Evolutionary conservation across 1,284 basidiomycete species (phyloP), one percentile per base, ranked within the genome.

Genomic region (Apiotrichum akiyoshidainum): DNA sequence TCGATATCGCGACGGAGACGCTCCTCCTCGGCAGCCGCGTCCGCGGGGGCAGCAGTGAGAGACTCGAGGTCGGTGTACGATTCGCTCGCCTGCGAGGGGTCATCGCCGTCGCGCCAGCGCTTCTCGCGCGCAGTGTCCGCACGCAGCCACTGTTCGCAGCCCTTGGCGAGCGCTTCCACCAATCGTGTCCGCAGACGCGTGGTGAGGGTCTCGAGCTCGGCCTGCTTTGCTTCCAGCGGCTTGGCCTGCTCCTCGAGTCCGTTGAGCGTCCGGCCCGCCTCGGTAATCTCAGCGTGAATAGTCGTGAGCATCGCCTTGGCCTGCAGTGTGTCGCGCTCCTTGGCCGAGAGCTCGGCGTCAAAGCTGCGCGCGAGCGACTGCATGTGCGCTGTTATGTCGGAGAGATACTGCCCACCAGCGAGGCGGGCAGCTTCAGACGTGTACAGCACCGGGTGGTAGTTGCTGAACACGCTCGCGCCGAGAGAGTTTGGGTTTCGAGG

Each of bases 221-320:
- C 79, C 63, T 85, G 84, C 40, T 85, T 83, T 26, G 84, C 82
- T n/a, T 85, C 79, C 7, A 94, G 80, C 1, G 84, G 84, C 42
- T 87, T 86, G 8, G 87, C 84, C 56, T 74, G 67, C 65, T 89
- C 86, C 6, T 80, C 75, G 45, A 98, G 82, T 45, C 87, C 85
- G 22, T 83, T 81, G 40, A 92, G 87, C 0, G 86, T 81, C 54
- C 88, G 83, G 65, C 89, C 87, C 65, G 90, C 89, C 69, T 98
- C 94, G 40, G 89, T 82, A 60, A 98, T 92, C 78, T 99, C 95
- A 46, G 87, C 83, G 72, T 97, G 90, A 59, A 98, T 95, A 70
- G 89, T 92, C 51, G 83, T 83, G 33, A 97, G 82, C 55, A 97
- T 80, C 2, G 89, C 88, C 66, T 92, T 89, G 1, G 95, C 95